Evolutionary conservation across 2,329 filamentous ascomycete genomes (phyloP), one percentile per base, ranked within the genome.

Genomic region (Clarireedia homoeocarpa): DNA sequence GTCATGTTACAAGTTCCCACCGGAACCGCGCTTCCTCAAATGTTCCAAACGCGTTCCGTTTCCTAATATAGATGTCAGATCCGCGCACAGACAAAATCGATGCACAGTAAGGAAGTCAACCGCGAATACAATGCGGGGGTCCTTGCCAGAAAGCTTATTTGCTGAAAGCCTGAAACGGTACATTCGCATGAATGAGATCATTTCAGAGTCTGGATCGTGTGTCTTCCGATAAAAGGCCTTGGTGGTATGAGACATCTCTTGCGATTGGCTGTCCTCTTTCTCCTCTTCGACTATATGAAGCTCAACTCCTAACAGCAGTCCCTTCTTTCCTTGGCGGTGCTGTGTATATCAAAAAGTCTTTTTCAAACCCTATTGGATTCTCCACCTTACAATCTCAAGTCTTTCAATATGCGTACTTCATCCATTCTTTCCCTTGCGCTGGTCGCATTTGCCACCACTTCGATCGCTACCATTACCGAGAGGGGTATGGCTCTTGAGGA

Each of bases 401-500:
- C 48, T 27, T 38, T 34, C 51, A 54, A 40, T 23, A 54, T 54
- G 51, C 51, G 44, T 48, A 54, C 20, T 48, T 44, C 48, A 48
- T 54, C 51, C 2, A 40, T 54, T 17, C 15, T 54, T 23, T 54
- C 44, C 24, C 44, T 54, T 39, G 51, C 51, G 51, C 51, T 54
- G 44, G 51, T 54, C 51, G 51, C 51, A 54, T 54, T 54, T 5
- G 51, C 44, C 23, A 17, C 44, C 23, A 54, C 51, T 46, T 40
- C 44, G 10, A 17, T 54, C 38, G 44, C 51, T 40, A 48, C 51
- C 6, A n/a, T 48, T 6, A 26, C 20, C 17, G 44, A 34, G 30
- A 27, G 51, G 14, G 51, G 42, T 3, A 53, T 53, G 51, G 40
- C 51, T 10, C 26, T 53, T 10, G 51, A 40, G 1, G 51, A 54